phyloP scores from a whole-genome alignment of 1,284 basidiomycete genomes.

The Malassezia vespertilionis region DNA sequence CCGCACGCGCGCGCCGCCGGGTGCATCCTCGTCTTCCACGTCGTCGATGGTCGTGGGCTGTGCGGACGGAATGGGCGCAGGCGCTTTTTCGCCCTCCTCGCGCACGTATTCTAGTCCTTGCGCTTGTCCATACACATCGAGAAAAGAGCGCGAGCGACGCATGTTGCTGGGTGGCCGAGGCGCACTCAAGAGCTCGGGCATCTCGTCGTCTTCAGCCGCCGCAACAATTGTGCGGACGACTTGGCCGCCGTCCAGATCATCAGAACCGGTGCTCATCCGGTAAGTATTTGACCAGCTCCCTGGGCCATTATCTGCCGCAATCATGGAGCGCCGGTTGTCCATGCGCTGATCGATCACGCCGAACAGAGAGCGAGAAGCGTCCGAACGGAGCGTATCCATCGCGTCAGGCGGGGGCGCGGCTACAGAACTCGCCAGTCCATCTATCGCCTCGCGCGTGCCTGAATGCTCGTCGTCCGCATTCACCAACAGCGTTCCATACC shows the following conservation, averaged over 20 bases:
- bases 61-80: not conserved
- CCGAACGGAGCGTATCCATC: not conserved
- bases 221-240: too few relatives aligned
- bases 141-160: slow-evolving; percentile 8
- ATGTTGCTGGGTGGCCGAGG: not conserved
- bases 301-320: too few relatives aligned
- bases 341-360: not conserved
- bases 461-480: not conserved
- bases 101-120: slow-evolving; percentile 1
- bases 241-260: too few relatives aligned
- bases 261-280: too few relatives aligned
- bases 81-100: not conserved
- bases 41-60: slow-evolving; percentile 4
- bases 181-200: too few relatives aligned
- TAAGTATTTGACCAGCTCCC: too few relatives aligned
- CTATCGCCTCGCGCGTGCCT: not conserved
- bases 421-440: slow-evolving; percentile 8
- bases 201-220: too few relatives aligned
- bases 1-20: slow-evolving; percentile 3
- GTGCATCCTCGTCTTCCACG: slow-evolving; percentile 11
- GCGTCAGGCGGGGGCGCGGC: slow-evolving; percentile 12
- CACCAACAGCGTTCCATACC: slow-evolving; percentile 3
- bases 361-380: not conserved
- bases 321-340: not conserved
- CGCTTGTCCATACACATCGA: not conserved